Evolutionary conservation across 176 grass and related monocot species (phyloP), one percentile per base, ranked within the genome.

Genomic region (Ensete glaucum): DNA sequence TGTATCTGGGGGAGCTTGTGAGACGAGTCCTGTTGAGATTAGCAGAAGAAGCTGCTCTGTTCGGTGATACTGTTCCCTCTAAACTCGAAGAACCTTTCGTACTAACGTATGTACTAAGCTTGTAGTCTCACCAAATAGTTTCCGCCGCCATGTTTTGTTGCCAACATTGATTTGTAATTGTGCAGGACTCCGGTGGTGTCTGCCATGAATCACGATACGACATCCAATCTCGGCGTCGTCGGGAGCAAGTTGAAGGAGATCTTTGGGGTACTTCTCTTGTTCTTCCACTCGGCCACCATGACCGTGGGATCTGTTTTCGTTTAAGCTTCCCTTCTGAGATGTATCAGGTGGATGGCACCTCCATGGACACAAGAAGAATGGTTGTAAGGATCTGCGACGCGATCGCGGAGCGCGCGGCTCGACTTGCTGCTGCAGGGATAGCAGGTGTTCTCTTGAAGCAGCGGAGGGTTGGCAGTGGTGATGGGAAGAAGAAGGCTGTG

Each of bases 1-100:
- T 96, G 87, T 92, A 92, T 77, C 79, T 96, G 51, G 93, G 93
- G 14, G 87, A 92, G 73, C 89, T 96, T 50, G 89, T 92, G 60
- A 87, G 89, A 59, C 87, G 89, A 64, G 89, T 88, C 15, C 81
- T 96, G 22, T 76, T 88, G 73, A 90, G 92, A 80, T 70, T 96
- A 43, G 86, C 85, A 6, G 59, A 82, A 81, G 76, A 92, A 58
- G 73, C 83, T 26, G 13, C 71, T 58, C 56, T 88, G 62, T 90
- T 92, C 1, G 81, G 93, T 8, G 50, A 86, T 26, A 14, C 17
- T 53, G n/a, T 53, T 67, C 60, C 34, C 19, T 16, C 59, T 26
- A 27, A 77, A 53, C 75, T 65, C 62, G 15, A 64, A 25, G 21
- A 14, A 23, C 50, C 12, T 11, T 65, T 65, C 43, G 53, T 15